Evolutionary conservation across 192 early-diverging fungal genomes (phyloP).

Genomic region (Funneliformis geosporum): DNA sequence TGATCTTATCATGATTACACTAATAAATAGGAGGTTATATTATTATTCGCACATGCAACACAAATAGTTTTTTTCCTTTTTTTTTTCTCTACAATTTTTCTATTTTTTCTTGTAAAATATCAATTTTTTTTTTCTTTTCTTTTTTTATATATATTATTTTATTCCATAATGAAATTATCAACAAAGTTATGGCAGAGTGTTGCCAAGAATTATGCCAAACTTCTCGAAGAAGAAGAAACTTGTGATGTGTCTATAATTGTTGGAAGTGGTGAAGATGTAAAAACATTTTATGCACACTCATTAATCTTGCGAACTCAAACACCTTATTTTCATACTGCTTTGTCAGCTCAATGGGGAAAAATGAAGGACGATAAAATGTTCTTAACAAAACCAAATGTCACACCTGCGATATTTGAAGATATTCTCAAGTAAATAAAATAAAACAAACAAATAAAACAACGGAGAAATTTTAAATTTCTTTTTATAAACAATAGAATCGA

Average conservation of each 20-base stretch:
- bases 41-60: not conserved
- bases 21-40: not conserved
- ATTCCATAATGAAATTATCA: not conserved
- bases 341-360: conserved; percentile 1
- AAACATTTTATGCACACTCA: conserved; percentile 17
- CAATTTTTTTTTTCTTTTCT: not conserved
- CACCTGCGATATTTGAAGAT: not conserved
- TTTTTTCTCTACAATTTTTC: not conserved
- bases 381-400: not conserved
- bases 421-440: not conserved
- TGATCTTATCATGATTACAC: not conserved
- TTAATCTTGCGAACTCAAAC: conserved; percentile 5
- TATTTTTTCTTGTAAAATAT: not conserved
- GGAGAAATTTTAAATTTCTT: not conserved
- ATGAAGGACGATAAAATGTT: not conserved
- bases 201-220: not conserved
- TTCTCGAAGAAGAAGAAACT: conserved; percentile 8
- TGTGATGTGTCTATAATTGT: conserved; percentile 17
- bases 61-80: not conserved
- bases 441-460: not conserved
- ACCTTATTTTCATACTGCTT: conserved; percentile 1
- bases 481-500: not conserved
- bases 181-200: not conserved
- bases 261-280: conserved; percentile 10
- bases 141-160: no score